Conservation (phyloP, 331 rosid species). For the Phaseolus coccineus region DNA sequence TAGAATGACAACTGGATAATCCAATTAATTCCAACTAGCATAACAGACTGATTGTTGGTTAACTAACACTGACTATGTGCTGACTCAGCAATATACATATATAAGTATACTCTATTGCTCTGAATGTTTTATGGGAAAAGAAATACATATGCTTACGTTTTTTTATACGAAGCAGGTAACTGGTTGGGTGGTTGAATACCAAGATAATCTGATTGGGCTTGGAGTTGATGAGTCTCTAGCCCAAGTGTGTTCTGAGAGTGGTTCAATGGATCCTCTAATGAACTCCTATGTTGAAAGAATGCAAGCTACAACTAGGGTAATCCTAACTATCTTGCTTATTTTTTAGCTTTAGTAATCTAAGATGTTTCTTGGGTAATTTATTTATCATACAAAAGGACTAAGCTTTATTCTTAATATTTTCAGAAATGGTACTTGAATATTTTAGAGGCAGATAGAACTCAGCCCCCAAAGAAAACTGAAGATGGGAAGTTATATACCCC, state of each 20-base stretch:
- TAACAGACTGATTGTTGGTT: too few relatives aligned
- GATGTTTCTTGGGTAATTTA: conserved; percentile 31
- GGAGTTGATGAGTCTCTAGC: conserved; percentile 93
- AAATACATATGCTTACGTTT: background rate
- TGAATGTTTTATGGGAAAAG: background rate
- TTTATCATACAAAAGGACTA: conserved; percentile 29
- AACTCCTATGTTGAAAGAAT: conserved; percentile 94
- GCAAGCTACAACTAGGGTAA: conserved; percentile 98
- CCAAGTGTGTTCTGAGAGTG: conserved; percentile 98
- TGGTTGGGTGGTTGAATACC: conserved; percentile 98
- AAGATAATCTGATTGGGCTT: conserved; percentile 85
- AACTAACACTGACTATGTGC: too few relatives aligned
- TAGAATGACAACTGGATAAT: too few relatives aligned
- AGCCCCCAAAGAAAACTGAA: conserved; percentile 93
- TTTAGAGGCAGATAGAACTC: conserved; percentile 92
- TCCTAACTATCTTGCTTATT: conserved; percentile 23
- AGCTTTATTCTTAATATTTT: conserved; percentile 44
- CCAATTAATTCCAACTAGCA: too few relatives aligned
- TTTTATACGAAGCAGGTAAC: conserved; percentile 69
- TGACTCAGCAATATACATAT: too few relatives aligned
- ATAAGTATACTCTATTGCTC: background rate
- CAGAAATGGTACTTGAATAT: conserved; percentile 99
- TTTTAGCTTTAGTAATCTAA: conserved; percentile 37
- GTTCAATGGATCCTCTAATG: conserved; percentile 99
- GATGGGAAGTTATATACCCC: conserved; percentile 98